Evolutionary conservation across 495 filamentous ascomycete genomes (phyloP), one percentile per base, ranked within the genome.

Genomic region (Penicillium soppii): DNA sequence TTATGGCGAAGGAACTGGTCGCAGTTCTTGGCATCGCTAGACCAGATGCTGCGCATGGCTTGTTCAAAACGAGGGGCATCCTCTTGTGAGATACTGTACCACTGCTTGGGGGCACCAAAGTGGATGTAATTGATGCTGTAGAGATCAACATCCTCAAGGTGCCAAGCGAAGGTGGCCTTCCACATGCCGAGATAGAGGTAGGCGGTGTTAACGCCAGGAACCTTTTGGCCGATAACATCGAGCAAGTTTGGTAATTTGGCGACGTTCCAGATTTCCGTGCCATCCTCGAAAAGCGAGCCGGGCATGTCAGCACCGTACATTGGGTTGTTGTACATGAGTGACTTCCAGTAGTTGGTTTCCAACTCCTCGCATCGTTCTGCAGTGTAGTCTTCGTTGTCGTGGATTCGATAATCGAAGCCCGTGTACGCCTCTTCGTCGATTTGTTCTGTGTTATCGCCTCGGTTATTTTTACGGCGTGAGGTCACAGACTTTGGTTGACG

Each of bases 91-190:
- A 98, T 98, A 67, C 91, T 96, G 71, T 98, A 98, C 94, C 94
- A 98, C 64, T 98, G 94, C 67, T 98, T 98, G 4, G 94, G 94
- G 9, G 94, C 94, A 36, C 94, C 94, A 65, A 98, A 98, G 65
- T 98, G 94, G 52, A 98, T 91, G 67, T 96, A 98, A 73, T 98
- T 98, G 77, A 98, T 98, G 71, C 92, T 97, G 79, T 97, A 97
- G 2, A 98, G 82, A 72, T 98, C 94, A 46, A 98, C 91, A 72
- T 98, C 94, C 63, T 98, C 94, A 32, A 98, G 74, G 81, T 98
- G 94, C 94, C 94, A 98, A 8, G 94, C 92, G 65, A 98, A 98
- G 2, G 94, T 97, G 16, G 94, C 94, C 63, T 97, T 98, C 94
- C 94, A 98, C 95, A 97, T 97, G 16, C 94, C 94, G 36, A 97